Base-by-base conservation (phyloP, 2,329 filamentous ascomycete species). In the Fusarium solani-melongenae region DNA sequence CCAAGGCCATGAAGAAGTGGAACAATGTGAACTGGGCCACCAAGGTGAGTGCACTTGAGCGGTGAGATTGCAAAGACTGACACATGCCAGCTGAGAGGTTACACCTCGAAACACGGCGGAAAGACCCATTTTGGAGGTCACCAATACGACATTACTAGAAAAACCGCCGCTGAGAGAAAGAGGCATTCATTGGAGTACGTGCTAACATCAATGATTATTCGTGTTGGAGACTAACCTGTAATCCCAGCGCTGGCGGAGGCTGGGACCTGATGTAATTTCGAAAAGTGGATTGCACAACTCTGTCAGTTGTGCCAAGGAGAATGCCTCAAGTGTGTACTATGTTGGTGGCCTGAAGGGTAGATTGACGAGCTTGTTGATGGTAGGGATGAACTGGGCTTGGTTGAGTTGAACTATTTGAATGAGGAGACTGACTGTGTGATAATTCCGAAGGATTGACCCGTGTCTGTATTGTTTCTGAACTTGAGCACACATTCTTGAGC, bases 101-200 rank as follows among this genome's bases (percentile, higher is more conserved):
- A 36, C 5, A 49, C 53, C 6, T 2, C 51, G 1, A 46, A 49
- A 1, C 51, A 67, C 17, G 39, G 17, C 8, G 49, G 56, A 2
- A 49, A 46, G 41, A 7, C 39, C 12, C 27, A 17, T 14, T 17
- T 72, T 17, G 69, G 70, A 14, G 70, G 58, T 1, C 22, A 66
- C 2, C 2, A 39, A 0, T 72, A 38, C n/a, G 70, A 72, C 17
- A 72, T 69, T 1, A 69, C 69, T 1, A 69, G 8, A 17, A 49
- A 72, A 27, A 41, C 14, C 17, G 44, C 51, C 17, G 55, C 38
- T 3, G 22, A 67, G 34, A 70, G 69, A 15, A 38, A 62, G 6
- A 11, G 15, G 38, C 11, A 70, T 22, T 49, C 34, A 2, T 2
- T 59, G 11, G 34, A 11, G 60, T 62, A 58, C 33, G 29, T 31